Evolutionary conservation across 2,329 filamentous ascomycete genomes (phyloP), one percentile per base, ranked within the genome.

Genomic region (Fusarium solani-melongenae): DNA sequence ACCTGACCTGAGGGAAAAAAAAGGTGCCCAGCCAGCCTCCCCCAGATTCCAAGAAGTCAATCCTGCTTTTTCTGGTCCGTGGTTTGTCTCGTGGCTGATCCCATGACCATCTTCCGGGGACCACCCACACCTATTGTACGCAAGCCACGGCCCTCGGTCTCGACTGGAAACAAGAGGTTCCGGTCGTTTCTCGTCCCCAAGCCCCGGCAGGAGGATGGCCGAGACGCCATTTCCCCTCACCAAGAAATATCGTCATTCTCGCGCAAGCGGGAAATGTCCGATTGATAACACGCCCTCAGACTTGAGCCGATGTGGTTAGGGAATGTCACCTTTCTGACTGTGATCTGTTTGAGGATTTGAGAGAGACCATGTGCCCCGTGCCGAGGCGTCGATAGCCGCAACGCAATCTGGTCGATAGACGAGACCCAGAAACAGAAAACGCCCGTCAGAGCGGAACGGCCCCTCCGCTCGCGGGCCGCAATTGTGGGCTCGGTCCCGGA

Each of bases 381-480:
- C 73, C 71, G 73, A 63, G 56, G 60, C 39, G 57, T 69, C 67
- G 69, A 75, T 71, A 71, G 51, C 71, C 64, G 70, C 59, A 53
- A 59, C 56, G 46, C 62, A 64, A 66, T 24, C 63, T 73, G 65
- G 59, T 62, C 34, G 46, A 64, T 67, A 73, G 49, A 44, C 38
- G 44, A 34, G 39, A 58, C 12, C 62, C 12, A 49, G 27, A 29
- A 31, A 12, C 44, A 29, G 34, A 63, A 67, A 31, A 62, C 55
- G 34, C 49, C 65, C 20, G 39, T 56, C 44, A 62, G 60, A 36
- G 46, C 60, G 60, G 60, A 62, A 56, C 60, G 60, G 60, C 34
- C 60, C 60, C 60, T 49, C 49, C 31, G 56, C 12, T 56, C 22
- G 60, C 67, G 64, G 71, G 68, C 71, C 71, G 71, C 61, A 73